A percentile compares a stretch with the other conserved stretches of the same genome.
Conservation (phyloP, 257 asterid species). For the Echium plantagineum region DNA sequence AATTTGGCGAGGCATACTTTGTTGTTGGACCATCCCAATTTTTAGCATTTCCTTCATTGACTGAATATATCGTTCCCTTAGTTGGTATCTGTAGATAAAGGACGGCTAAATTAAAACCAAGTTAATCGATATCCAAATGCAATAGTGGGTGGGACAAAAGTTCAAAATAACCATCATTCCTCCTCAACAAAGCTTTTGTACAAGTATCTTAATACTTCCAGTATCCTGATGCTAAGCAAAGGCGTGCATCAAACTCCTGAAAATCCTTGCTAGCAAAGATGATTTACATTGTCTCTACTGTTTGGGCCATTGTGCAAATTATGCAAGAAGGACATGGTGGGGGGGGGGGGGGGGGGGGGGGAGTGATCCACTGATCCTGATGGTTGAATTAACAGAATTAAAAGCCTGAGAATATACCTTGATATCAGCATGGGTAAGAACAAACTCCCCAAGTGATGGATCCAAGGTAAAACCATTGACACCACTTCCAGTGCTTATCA, state of each 20-base stretch:
- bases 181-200: too few relatives aligned
- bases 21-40: constrained; percentile 91
- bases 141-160: too few relatives aligned
- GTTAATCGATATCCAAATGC: background rate
- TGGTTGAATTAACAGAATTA: background rate
- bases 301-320: too few relatives aligned
- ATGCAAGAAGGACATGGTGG: too few relatives aligned
- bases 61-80: constrained; percentile 83
- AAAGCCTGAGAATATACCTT: constrained; percentile 36
- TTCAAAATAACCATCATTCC: too few relatives aligned
- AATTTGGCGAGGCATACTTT: constrained; percentile 33
- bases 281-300: too few relatives aligned
- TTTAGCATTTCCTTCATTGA: constrained; percentile 90
- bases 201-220: too few relatives aligned
- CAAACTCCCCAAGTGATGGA: constrained; percentile 96
- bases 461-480: constrained; percentile 97
- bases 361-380: too few relatives aligned
- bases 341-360: too few relatives aligned
- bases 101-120: background rate
- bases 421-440: constrained; percentile 88
- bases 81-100: constrained; percentile 51
- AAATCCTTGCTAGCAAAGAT: too few relatives aligned
- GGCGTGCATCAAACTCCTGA: too few relatives aligned
- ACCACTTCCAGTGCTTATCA: constrained; percentile 75
- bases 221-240: too few relatives aligned